Evolutionary conservation across 2,329 filamentous ascomycete genomes (phyloP), one percentile per base, ranked within the genome.

Genomic region (Diaporthe sp.): DNA sequence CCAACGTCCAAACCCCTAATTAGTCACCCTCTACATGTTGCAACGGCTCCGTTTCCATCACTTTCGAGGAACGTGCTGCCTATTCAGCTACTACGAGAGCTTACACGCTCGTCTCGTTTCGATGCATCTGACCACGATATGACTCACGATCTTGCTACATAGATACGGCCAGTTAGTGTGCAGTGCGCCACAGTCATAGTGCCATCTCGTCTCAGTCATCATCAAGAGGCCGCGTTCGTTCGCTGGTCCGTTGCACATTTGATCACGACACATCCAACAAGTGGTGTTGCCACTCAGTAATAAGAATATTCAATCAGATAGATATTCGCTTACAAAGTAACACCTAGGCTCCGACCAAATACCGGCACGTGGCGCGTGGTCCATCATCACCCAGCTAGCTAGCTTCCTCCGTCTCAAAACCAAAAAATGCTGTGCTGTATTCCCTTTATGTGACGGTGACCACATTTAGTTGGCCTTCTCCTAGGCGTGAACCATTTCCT

Each of bases 381-480:
- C 42, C 25, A 49, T 65, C 42, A 46, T 42, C 12, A 13, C n/a
- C 22, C 25, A 46, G 39, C 42, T 31, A 60, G 34, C 34, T 39
- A 31, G 51, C 51, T 31, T 15, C 39, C 34, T 65, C 61, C 25
- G 61, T 65, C 42, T 65, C 7, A 31, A 65, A 49, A 65, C 61
- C 42, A n/a, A 13, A 58, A 44, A 28, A 65, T 49, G 61, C 42
- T 65, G 42, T 49, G 61, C 61, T 65, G 61, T 65, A n/a, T 31
- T 19, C 61, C 44, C 42, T 65, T 49, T 49, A 49, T 62, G 42
- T 65, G 58, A 42, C 17, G 31, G 25, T 49, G 42, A 42, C 25
- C 65, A 19, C 28, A 34, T 28, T 5, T 10, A 34, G 61, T 5
- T 10, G 25, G 34, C 39, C 17, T 22, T 7, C 22, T 39, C 22